Base-by-base conservation (phyloP, 2,329 filamentous ascomycete species). In the Allantophomopsis cytisporea region DNA sequence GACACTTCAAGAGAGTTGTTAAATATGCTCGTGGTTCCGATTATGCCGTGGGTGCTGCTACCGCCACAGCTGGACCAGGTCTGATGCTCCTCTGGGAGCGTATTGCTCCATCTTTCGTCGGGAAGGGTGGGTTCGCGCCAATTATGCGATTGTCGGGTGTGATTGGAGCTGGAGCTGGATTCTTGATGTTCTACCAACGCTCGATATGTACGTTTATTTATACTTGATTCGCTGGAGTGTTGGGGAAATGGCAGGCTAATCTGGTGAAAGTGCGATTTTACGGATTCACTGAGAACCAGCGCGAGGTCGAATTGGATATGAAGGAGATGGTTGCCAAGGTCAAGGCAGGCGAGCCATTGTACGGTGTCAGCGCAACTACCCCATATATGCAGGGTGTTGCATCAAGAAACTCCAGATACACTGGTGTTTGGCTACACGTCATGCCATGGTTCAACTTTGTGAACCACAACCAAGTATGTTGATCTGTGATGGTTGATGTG, bases 391-490 rank as follows among this genome's bases (percentile, higher is more conserved):
- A 98, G 64, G 91, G 89, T 43, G 82, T 95, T 31, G 88, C 91
- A 39, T 78, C 85, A 43, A 73, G 91, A 52, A 94, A 98, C 68
- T 94, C 87, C 55, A 74, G 91, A 57, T 96, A 94, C 69, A 80
- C 84, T 31, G 82, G 83, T 32, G 69, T 91, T 23, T 91, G 89
- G 61, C 66, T 84, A 48, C 82, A 87, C 56, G 76, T 89, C 40
- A 66, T 98, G 41, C 88, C 89, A 31, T 96, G 88, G 91, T 89
- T 94, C 66, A 98, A 98, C 69, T 83, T 98, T 64, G 89, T 94
- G 56, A 96, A 98, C 64, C 91, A 98, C 64, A 80, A 76, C 58
- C 74, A 77, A 59, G 31, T 34, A 34, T 6, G 31, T 34, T 34
- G 16, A 14, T 5, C 12, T 15, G 31, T 14, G 7, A 8, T 34